A percentile compares a stretch with the other conserved stretches of the same genome.
Conservation (phyloP, 225 moss, liverwort and hornwort genomes). For the Rhytidiadelphus loreus region DNA sequence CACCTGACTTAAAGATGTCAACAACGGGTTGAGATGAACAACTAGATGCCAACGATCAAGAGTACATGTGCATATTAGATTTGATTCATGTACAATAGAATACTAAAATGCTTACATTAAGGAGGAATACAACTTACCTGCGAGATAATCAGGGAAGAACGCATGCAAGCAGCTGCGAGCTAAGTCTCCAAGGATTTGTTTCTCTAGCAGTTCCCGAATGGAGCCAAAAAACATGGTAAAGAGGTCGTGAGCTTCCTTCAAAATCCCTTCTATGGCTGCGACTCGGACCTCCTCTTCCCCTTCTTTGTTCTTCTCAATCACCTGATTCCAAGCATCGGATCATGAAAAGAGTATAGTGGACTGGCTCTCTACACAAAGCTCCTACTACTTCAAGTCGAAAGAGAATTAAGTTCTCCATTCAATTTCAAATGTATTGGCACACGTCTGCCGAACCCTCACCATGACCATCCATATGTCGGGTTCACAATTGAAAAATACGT, state of each 20-base stretch:
- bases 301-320: constrained; percentile 68
- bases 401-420: not conserved
- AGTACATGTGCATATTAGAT: not conserved
- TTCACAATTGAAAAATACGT: constrained; percentile 72
- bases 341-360: not conserved
- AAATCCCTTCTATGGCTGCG: constrained; percentile 39
- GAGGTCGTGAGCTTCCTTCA: constrained; percentile 55
- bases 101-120: not conserved
- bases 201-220: constrained; percentile 48
- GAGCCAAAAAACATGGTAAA: constrained; percentile 72
- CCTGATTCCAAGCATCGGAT: constrained; percentile 15
- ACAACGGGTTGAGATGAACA: not conserved
- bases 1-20: not conserved
- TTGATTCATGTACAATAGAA: not conserved
- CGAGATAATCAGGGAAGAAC: constrained; percentile 77
- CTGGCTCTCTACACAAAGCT: not conserved
- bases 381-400: not conserved
- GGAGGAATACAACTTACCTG: constrained; percentile 14
- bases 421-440: not conserved
- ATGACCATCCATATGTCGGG: constrained; percentile 92
- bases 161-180: constrained; percentile 71
- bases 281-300: constrained; percentile 52
- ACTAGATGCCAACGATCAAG: not conserved
- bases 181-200: constrained; percentile 60
- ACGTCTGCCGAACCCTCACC: constrained; percentile 31